Evolutionary conservation across 805 yeast species (phyloP), one percentile per base, ranked within the genome.

Genomic region (Komagataella phaffii): DNA sequence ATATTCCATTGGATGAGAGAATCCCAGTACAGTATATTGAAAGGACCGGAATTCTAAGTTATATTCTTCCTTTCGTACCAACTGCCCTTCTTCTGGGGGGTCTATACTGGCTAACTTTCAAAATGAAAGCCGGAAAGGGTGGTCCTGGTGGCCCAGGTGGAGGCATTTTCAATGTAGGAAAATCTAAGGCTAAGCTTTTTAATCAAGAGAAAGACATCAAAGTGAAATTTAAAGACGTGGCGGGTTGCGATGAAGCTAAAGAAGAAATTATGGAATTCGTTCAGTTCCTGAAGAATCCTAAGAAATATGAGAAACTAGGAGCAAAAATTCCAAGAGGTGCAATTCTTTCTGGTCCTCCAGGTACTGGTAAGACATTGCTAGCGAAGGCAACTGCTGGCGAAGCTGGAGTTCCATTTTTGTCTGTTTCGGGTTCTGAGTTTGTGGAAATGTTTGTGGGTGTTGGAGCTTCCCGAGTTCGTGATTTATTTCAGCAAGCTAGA

Each of bases 401-500:
- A 65, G 96, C 96, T 1, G 93, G 88, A 50, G 97, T 89, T 50
- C 96, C 97, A 23, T 89, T 89, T 65, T 81, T 81, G 57, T 83
- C 93, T 19, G 96, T 89, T 6, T 85, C 95, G 1, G 96, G 96
- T 59, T 88, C 96, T 12, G 96, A 89, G 64, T 89, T 89, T 58
- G 95, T 88, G n/a, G 96, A 89, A 66, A 89, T 89, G 96, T 89
- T 87, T 72, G 95, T 87, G 18, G 96, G 96, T 69, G 96, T 89
- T 23, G 96, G 96, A 70, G 96, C 96, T 3, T 83, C 91, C 3
- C 77, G 97, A 66, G 97, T 89, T 46, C 85, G 97, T 65, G 96
- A 90, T 63, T 74, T 89, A 61, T 89, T 89, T 71, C 83, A 85
- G 63, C 85, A 87, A 48, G 97, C 96, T 17, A 77, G 96, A 61